These are phyloP conservation scores for Trametes cinnabarina DNA, from an alignment of 768 basidiomycete species.

Conservation along the genomic window DNA sequence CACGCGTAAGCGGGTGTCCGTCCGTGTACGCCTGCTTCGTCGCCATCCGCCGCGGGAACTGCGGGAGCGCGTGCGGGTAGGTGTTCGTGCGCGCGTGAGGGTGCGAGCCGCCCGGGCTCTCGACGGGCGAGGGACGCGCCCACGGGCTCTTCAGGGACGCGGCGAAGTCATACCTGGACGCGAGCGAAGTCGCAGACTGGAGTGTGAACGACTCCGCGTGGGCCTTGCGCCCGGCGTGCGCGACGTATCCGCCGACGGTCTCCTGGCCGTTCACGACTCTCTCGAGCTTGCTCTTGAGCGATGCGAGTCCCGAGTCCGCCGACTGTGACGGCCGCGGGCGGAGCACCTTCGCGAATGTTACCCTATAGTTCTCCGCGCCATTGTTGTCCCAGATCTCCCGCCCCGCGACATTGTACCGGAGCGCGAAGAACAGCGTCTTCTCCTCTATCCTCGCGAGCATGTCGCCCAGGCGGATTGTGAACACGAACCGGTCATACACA, in stretches of 20 bases:
- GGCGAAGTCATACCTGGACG: constrained; percentile 58
- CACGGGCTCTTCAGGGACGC: constrained; percentile 50
- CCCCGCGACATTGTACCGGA: constrained; percentile 69
- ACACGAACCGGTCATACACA: constrained; percentile 70
- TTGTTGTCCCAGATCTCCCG: constrained; percentile 95
- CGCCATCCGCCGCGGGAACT: constrained; percentile 20
- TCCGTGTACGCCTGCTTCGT: constrained; percentile 6
- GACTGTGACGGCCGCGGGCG: constrained; percentile 18
- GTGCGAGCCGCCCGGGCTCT: constrained; percentile 22
- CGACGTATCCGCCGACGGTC: constrained; percentile 29
- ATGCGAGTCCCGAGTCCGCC: constrained; percentile 47
- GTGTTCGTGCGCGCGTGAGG: constrained; percentile 48
- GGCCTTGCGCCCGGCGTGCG: constrained; percentile 22
- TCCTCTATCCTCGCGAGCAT: constrained; percentile 74
- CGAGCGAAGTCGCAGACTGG: constrained; percentile 38
- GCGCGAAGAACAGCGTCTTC: constrained; percentile 76
- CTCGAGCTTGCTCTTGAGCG: constrained; percentile 67
- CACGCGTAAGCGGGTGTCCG: constrained; percentile 28
- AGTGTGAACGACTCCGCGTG: constrained; percentile 24
- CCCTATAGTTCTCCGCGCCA: constrained; percentile 69
- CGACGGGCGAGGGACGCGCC: constrained; percentile 32
- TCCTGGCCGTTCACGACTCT: constrained; percentile 46
- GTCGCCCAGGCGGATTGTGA: constrained; percentile 75
- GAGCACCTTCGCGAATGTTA: constrained; percentile 53
- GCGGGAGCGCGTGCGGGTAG: constrained; percentile 36